Conservation (phyloP, 495 filamentous ascomycete genomes). For the Parmelia sp. region DNA sequence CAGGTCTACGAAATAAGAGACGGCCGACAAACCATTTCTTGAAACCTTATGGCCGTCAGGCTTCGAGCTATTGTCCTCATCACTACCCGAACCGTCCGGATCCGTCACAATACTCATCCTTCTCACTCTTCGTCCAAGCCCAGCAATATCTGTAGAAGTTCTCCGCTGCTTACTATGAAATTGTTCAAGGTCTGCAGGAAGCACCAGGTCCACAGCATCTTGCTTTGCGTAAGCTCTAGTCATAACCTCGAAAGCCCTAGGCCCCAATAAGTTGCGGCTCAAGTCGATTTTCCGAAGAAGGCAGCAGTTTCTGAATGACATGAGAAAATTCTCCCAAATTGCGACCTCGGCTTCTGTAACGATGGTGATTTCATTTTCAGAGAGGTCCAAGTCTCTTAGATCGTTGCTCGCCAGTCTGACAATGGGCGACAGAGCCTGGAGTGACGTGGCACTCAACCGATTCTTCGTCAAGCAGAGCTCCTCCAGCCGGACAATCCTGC, state of each 20-base stretch:
- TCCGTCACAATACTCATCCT: slow-evolving; percentile 19
- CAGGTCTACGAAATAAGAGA: slow-evolving; percentile 5
- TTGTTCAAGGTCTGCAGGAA: slow-evolving; percentile 6
- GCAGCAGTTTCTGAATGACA: slow-evolving; percentile 39
- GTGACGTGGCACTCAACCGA: slow-evolving; percentile 33
- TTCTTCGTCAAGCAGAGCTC: slow-evolving; percentile 44
- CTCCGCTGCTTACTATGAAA: slow-evolving; percentile 26
- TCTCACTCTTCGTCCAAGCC: slow-evolving; percentile 15
- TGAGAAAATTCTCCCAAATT: slow-evolving; percentile 42
- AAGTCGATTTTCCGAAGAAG: slow-evolving; percentile 43
- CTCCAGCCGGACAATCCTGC: slow-evolving; percentile 36
- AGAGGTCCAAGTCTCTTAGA: slow-evolving; percentile 43
- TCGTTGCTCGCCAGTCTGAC: slow-evolving; percentile 36
- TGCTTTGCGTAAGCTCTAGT: slow-evolving; percentile 39
- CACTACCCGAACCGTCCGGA: slow-evolving; percentile 10
- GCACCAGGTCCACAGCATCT: slow-evolving; percentile 25
- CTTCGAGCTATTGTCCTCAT: slow-evolving; percentile 16
- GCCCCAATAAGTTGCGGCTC: slow-evolving; percentile 38
- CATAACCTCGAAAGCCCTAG: slow-evolving; percentile 40
- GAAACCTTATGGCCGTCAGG: slow-evolving; percentile 23
- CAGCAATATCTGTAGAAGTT: slow-evolving; percentile 19
- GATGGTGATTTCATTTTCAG: slow-evolving; percentile 40
- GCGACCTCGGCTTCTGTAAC: slow-evolving; percentile 30
- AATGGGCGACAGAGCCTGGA: slow-evolving; percentile 37
- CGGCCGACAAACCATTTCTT: slow-evolving; percentile 24